These are phyloP conservation scores for Vitis rupestris DNA, from an alignment of 164 flowering plant species.

Conservation along the genomic window DNA sequence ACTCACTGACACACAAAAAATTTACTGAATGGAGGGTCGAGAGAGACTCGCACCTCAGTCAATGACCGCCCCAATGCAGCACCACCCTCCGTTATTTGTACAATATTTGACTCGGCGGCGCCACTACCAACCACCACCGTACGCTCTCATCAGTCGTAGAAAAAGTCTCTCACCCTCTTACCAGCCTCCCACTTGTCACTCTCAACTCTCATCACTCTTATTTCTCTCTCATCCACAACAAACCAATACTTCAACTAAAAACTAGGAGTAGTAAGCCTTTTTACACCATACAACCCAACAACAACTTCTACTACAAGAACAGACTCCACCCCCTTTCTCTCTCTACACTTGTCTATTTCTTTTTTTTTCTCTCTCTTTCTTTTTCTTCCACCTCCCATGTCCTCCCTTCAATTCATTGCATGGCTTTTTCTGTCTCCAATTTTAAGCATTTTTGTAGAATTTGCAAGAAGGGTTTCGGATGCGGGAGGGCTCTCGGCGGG, in stretches of 20 bases:
- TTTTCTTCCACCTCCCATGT: background rate
- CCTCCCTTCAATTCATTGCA: background rate
- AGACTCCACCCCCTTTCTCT: slow-evolving; percentile 2
- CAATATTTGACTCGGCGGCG: slow-evolving; percentile 26
- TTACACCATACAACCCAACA: slow-evolving; percentile 22
- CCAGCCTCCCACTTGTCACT: slow-evolving; percentile 60
- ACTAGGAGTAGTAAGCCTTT: slow-evolving; percentile 24
- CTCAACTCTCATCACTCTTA: background rate
- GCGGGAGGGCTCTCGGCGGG: slow-evolving; percentile 95
- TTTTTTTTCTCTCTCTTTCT: background rate
- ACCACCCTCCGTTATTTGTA: slow-evolving; percentile 28
- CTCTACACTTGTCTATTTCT: slow-evolving; percentile 3
- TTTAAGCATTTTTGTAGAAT: slow-evolving; percentile 80
- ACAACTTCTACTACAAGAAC: slow-evolving; percentile 23
- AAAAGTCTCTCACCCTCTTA: slow-evolving; percentile 45
- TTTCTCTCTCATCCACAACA: slow-evolving; percentile 21
- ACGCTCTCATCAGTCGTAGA: slow-evolving; percentile 21
- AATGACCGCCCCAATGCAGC: slow-evolving; percentile 5
- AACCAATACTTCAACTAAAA: slow-evolving; percentile 24
- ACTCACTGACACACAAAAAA: background rate
- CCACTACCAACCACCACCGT: slow-evolving; percentile 29
- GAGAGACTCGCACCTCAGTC: slow-evolving; percentile 20
- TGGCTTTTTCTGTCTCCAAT: slow-evolving; percentile 42
- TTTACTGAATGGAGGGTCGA: slow-evolving; percentile 19
- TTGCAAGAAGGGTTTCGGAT: slow-evolving; percentile 89